Evolutionary conservation across 2,329 filamentous ascomycete genomes (phyloP), one percentile per base, ranked within the genome.

Genomic region (Verticillium albo-atrum): DNA sequence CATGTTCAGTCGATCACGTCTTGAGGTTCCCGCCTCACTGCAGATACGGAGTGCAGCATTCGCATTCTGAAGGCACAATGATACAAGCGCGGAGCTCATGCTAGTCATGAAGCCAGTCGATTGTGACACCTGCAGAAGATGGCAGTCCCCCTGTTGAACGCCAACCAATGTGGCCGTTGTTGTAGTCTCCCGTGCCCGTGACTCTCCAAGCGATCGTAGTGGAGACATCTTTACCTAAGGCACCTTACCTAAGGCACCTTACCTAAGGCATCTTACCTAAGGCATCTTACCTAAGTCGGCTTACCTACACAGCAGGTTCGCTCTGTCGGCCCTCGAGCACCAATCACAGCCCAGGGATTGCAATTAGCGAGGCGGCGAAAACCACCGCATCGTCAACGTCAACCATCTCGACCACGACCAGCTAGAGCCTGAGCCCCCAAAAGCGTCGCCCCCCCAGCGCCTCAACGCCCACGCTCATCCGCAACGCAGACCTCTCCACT

Each of bases 261-360:
- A n/a, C n/a, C n/a, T n/a, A n/a, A n/a, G n/a, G n/a, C 3, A n/a
- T n/a, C n/a, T n/a, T n/a, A n/a, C n/a, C n/a, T n/a, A n/a, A n/a
- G n/a, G n/a, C 3, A 3, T 2, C 37, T 47, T 47, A 47, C 37
- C 37, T 47, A 53, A 53, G 25, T 4, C 50, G 17, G 17, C 27
- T 42, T 58, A 58, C 25, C 28, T 58, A 58, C 54, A 9, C 20
- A 50, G 1, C 6, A 6, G 50, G 28, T 27, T 20, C 23, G n/a
- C 20, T 23, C 20, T 10, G 17, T 54, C 56, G 56, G 52, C 30
- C 26, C 25, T n/a, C 7, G 12, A 17, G 52, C 47, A 42, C 61
- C 61, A 63, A 63, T 63, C 61, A 63, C 14, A 54, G 56, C 53
- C 12, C 28, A 25, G 30, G 23, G 55, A 63, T 59, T 63, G 57